phyloP scores from a whole-genome alignment of 371 early-diverging fungal species.

The Catenaria anguillulae region DNA sequence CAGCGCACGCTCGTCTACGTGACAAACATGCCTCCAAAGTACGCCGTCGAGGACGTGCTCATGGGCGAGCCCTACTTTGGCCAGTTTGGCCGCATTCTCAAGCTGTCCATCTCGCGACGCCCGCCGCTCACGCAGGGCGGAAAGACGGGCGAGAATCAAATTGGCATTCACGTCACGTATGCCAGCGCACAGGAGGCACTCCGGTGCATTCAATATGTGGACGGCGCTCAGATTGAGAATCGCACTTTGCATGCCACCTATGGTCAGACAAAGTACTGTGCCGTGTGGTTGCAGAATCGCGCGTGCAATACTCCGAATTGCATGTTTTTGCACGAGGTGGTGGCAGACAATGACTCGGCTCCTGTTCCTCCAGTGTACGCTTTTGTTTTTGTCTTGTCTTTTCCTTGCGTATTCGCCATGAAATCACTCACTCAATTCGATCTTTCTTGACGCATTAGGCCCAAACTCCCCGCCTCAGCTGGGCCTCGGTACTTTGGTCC shows the following conservation, averaged over 20 bases:
- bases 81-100: slow-evolving; percentile 86
- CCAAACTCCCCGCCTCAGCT: too few species aligned
- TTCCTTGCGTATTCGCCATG: too few species aligned
- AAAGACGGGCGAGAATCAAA: slow-evolving; percentile 15
- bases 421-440: too few species aligned
- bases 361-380: background rate
- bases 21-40: slow-evolving; percentile 68
- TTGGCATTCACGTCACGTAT: slow-evolving; percentile 82
- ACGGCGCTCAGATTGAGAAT: slow-evolving; percentile 80
- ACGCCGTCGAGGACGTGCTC: slow-evolving; percentile 72
- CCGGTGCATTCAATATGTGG: slow-evolving; percentile 76
- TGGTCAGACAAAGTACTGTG: slow-evolving; percentile 96
- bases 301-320: slow-evolving; percentile 84
- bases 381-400: too few species aligned
- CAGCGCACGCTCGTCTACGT: slow-evolving; percentile 93
- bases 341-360: slow-evolving; percentile 46
- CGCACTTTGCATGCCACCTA: slow-evolving; percentile 71
- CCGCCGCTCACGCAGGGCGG: slow-evolving; percentile 8
- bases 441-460: too few species aligned
- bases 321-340: slow-evolving; percentile 88
- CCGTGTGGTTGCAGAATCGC: slow-evolving; percentile 78
- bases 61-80: slow-evolving; percentile 56
- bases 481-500: too few species aligned
- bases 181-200: slow-evolving; percentile 73
- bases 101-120: slow-evolving; percentile 64